Evolutionary conservation across 2,329 filamentous ascomycete species (phyloP), one percentile per base, ranked within the genome.

Genomic region (Pestalotiopsis sp.): DNA sequence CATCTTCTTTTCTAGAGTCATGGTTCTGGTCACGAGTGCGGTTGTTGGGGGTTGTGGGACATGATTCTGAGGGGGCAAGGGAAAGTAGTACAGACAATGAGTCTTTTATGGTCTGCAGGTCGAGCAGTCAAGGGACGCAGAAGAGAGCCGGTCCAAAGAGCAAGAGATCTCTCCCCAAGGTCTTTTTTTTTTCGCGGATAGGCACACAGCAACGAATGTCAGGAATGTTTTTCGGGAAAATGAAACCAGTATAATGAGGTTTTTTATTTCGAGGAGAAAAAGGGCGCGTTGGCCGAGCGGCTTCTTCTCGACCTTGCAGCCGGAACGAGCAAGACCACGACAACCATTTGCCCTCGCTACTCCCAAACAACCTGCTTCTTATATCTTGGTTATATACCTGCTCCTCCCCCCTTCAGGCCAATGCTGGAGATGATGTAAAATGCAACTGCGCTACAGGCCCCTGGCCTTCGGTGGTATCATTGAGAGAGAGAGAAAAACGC

Each of bases 381-480:
- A 17, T 35, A 35, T 22, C 55, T 22, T 2, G 14, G 20, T 4
- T 14, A 13, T 13, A 17, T 4, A 35, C 35, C 11, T 61, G 20
- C 38, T 20, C 20, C 20, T 7, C n/a, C 20, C 13, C 58, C 58
- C 6, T n/a, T 39, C 58, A 61, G 57, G 58, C 35, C 38, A 61
- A 13, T 10, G 10, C 30, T 30, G 17, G 20, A 22, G 26, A 52
- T 9, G 7, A 52, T 52, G n/a, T 26, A 58, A 61, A 61, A 35
- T 35, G 30, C 26, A 61, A 61, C n/a, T 38, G 58, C 58, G 58
- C 58, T 61, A 61, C 17, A 39, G 30, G 30, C 26, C 35, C 26
- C 58, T 61, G 58, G 58, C 58, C 30, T 35, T 35, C 6, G 58
- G 55, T 61, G 58, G 58, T 61, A 61, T 61, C 58, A 39, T 61